A percentile compares a stretch with the other conserved stretches of the same genome.
Evolutionary conservation across 1,139 yeast species (phyloP).

Genomic region (Saccharomycopsis phalli): DNA sequence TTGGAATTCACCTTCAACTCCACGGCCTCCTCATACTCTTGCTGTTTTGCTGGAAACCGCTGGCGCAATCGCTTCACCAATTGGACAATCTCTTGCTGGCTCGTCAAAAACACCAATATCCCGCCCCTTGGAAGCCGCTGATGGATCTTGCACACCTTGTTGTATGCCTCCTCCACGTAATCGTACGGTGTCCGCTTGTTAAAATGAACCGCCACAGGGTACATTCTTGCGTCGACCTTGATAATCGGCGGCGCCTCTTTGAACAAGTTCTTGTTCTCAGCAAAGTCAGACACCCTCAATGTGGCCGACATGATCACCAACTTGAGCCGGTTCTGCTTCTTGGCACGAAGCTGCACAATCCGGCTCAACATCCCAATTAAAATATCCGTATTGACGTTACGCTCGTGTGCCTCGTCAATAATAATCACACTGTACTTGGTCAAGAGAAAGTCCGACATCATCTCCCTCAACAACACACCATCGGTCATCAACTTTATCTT

Average conservation of each 20-base stretch:
- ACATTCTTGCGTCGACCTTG: conserved; percentile 90
- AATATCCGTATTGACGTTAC: conserved; percentile 92
- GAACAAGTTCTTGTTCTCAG: conserved; percentile 69
- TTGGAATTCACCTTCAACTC: conserved; percentile 49
- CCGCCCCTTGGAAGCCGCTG: conserved; percentile 87
- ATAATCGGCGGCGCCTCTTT: conserved; percentile 79
- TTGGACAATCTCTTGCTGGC: conserved; percentile 81
- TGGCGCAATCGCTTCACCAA: conserved; percentile 61
- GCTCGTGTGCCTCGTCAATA: conserved; percentile 97
- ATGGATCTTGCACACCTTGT: conserved; percentile 82
- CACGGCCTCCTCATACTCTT: conserved; percentile 21
- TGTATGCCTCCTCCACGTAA: conserved; percentile 80
- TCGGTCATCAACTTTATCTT: conserved; percentile 96
- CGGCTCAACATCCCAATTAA: conserved; percentile 91
- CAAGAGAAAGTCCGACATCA: conserved; percentile 78
- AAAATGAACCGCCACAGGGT: conserved; percentile 89
- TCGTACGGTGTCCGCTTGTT: conserved; percentile 68
- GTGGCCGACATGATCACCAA: conserved; percentile 92
- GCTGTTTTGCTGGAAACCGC: conserved; percentile 50
- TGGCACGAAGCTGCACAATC: conserved; percentile 66
- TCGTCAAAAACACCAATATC: conserved; percentile 83
- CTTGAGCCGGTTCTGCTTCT: conserved; percentile 55
- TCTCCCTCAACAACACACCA: conserved; percentile 89
- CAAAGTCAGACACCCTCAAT: conserved; percentile 82
- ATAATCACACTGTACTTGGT: conserved; percentile 77